Evolutionary conservation across 805 yeast genomes (phyloP).

Genomic region (Yarrowia bubula): DNA sequence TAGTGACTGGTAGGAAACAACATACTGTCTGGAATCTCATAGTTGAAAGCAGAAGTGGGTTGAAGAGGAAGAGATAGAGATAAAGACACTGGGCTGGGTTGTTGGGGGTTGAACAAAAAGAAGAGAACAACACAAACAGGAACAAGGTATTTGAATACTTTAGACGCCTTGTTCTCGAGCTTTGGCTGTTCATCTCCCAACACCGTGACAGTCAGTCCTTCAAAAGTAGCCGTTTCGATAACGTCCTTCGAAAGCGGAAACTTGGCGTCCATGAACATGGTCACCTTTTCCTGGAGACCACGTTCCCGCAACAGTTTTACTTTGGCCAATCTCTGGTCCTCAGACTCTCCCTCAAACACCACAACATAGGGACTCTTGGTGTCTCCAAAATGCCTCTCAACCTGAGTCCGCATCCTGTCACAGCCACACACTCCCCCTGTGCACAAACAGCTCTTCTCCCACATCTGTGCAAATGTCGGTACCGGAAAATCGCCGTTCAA

Average conservation of each 20-base stretch:
- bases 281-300: neutral
- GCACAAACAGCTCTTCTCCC: neutral
- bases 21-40: neutral
- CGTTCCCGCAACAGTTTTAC: neutral
- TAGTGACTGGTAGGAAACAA: neutral
- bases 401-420: neutral
- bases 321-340: neutral
- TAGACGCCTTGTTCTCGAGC: too few species aligned
- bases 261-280: neutral
- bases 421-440: neutral
- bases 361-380: neutral
- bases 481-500: conserved; percentile 1
- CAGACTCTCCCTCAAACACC: neutral
- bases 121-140: neutral
- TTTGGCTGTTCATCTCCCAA: neutral
- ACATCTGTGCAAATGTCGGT: neutral
- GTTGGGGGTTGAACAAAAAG: neutral
- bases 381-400: neutral
- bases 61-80: neutral
- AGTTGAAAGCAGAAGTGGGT: neutral
- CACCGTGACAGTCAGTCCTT: neutral
- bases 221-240: neutral
- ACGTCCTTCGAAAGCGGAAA: neutral
- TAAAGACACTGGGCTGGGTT: neutral
- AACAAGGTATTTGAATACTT: neutral